A percentile compares a stretch with the other conserved stretches of the same genome.
These are phyloP conservation scores for Candida neerlandica DNA, from an alignment of 1,139 yeast species.

Conservation along the genomic window DNA sequence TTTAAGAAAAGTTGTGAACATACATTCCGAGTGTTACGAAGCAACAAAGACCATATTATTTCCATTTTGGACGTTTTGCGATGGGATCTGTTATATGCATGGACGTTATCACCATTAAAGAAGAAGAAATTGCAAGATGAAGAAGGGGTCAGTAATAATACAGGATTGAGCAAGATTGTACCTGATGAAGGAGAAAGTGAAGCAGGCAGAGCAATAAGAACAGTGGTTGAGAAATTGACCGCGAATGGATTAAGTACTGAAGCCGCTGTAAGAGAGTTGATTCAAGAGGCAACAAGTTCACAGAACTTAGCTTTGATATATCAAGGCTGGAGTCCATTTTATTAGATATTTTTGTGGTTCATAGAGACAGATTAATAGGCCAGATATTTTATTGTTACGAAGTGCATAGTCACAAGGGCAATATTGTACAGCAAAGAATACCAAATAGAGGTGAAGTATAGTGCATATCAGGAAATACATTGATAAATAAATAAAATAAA, in stretches of 20 bases:
- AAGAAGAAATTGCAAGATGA: slow-evolving; percentile 58
- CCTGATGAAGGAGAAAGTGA: slow-evolving; percentile 65
- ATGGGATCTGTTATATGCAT: slow-evolving; percentile 91
- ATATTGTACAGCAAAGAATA: background rate
- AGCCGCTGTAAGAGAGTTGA: slow-evolving; percentile 79
- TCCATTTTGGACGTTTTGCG: slow-evolving; percentile 83
- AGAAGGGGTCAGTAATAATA: slow-evolving; percentile 19
- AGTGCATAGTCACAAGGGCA: no score
- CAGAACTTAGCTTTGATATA: slow-evolving; percentile 74
- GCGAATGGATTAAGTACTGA: slow-evolving; percentile 76
- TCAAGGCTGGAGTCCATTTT: slow-evolving; percentile 79
- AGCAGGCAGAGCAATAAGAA: slow-evolving; percentile 75
- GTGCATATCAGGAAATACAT: no score
- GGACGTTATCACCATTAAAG: slow-evolving; percentile 79
- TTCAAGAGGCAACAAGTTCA: slow-evolving; percentile 72
- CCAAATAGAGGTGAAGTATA: background rate
- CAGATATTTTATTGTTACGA: no score
- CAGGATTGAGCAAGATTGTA: slow-evolving; percentile 12
- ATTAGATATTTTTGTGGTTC: slow-evolving; percentile 20
- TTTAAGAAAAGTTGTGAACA: slow-evolving; percentile 75
- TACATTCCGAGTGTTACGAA: slow-evolving; percentile 67
- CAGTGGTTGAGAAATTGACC: slow-evolving; percentile 68
- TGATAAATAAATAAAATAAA: no score
- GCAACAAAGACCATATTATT: slow-evolving; percentile 67
- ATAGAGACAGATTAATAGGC: background rate